Conservation (phyloP, 257 asterid species). For the Solanum chmielewskii region DNA sequence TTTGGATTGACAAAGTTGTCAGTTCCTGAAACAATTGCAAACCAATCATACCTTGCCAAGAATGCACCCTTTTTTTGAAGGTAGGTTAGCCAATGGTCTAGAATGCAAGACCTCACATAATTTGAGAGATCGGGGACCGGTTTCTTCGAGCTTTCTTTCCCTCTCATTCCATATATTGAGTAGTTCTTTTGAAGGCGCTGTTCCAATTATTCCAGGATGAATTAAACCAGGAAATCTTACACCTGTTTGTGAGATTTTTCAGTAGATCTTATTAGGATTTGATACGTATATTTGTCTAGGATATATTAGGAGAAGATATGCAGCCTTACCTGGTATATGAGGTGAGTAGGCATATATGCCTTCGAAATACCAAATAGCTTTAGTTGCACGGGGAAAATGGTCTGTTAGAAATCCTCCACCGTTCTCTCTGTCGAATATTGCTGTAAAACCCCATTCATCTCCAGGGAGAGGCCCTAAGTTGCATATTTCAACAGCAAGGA, state of each 20-base stretch:
- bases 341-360: slow-evolving; percentile 95
- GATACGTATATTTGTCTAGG: background rate
- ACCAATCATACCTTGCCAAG: slow-evolving; percentile 71
- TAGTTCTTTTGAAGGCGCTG: slow-evolving; percentile 83
- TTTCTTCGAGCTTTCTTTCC: slow-evolving; percentile 60
- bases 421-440: slow-evolving; percentile 84
- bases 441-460: slow-evolving; percentile 96
- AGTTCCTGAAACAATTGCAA: background rate
- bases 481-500: slow-evolving; percentile 79
- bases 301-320: background rate
- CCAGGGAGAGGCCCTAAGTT: slow-evolving; percentile 93
- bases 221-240: slow-evolving; percentile 88
- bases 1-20: background rate
- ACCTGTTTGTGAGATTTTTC: slow-evolving; percentile 19
- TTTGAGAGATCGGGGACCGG: slow-evolving; percentile 52
- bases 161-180: slow-evolving; percentile 80
- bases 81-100: slow-evolving; percentile 78
- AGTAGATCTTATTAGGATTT: background rate
- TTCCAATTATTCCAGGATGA: slow-evolving; percentile 92
- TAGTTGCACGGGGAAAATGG: slow-evolving; percentile 78
- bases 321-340: slow-evolving; percentile 69
- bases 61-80: slow-evolving; percentile 67
- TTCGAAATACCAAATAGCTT: slow-evolving; percentile 93
- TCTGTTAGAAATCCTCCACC: slow-evolving; percentile 96
- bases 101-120: slow-evolving; percentile 82